Evolutionary conservation across 2,329 filamentous ascomycete genomes (phyloP).

Genomic region (Cladophialophora immunda): DNA sequence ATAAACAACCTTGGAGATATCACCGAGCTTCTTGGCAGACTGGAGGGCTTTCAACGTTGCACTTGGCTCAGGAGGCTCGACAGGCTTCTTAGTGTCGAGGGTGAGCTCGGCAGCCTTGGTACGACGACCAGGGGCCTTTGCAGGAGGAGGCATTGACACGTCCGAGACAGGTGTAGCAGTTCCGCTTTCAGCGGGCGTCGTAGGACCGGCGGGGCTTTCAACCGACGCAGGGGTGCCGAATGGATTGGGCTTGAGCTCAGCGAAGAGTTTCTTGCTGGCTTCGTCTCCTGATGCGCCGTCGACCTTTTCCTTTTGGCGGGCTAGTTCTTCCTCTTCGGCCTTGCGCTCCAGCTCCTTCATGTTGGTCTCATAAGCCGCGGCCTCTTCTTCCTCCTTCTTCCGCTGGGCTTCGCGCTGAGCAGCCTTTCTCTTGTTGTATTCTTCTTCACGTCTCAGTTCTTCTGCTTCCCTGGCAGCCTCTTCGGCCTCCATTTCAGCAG

Average conservation of each 20-base stretch:
- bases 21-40: constrained; percentile 85
- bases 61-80: constrained; percentile 91
- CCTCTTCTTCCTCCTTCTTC: constrained; percentile 57
- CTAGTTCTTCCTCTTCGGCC: constrained; percentile 57
- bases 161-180: constrained; percentile 57
- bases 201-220: constrained; percentile 43
- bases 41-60: constrained; percentile 93
- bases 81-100: constrained; percentile 82
- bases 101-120: constrained; percentile 88
- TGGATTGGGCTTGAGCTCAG: constrained; percentile 54
- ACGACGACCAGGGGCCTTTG: constrained; percentile 69
- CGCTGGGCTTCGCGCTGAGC: constrained; percentile 70
- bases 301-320: constrained; percentile 52
- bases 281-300: constrained; percentile 46
- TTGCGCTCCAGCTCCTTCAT: constrained; percentile 60
- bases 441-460: constrained; percentile 55
- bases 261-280: constrained; percentile 50
- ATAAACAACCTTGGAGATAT: constrained; percentile 81
- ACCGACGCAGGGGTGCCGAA: constrained; percentile 43
- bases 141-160: constrained; percentile 56
- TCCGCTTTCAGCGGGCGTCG: constrained; percentile 54
- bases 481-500: constrained; percentile 52
- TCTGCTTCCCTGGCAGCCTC: constrained; percentile 57
- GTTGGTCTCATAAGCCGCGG: constrained; percentile 54
- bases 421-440: constrained; percentile 75